phyloP scores from a whole-genome alignment of 495 filamentous ascomycete species.

The Neohortaea acidophila region DNA sequence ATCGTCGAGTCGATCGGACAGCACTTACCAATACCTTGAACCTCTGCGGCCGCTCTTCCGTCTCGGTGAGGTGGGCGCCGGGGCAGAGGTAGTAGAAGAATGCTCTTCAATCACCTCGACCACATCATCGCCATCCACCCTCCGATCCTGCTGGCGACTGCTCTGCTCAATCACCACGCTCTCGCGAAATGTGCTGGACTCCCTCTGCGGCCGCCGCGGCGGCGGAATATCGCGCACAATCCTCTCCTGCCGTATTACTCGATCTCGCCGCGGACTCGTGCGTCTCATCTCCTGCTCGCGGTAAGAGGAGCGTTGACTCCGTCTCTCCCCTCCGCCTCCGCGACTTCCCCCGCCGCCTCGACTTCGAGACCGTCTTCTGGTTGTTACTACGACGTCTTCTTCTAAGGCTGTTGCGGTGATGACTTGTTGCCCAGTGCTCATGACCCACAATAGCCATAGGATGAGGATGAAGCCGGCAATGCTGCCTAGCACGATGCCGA shows the following conservation, averaged over 20 bases:
- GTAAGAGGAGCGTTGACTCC: conserved; percentile 12
- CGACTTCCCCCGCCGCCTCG: conserved; percentile 1
- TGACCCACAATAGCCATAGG: conserved; percentile 49
- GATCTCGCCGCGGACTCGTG: conserved; percentile 4
- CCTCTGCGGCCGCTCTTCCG: conserved; percentile 20
- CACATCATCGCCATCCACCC: conserved; percentile 30
- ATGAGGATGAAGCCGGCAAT: conserved; percentile 71
- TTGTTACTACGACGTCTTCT: conserved; percentile 5
- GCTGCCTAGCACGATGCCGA: conserved; percentile 66
- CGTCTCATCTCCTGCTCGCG: conserved; percentile 16
- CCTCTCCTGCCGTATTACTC: conserved; percentile 19
- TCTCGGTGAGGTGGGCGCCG: conserved; percentile 17
- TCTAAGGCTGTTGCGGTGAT: conserved; percentile 5
- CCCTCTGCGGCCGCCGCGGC: conserved; percentile 11
- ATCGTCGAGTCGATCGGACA: no score
- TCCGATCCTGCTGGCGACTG: conserved; percentile 8
- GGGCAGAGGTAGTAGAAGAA: conserved; percentile 14
- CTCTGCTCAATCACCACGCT: conserved; percentile 18
- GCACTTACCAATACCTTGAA: conserved; percentile 24
- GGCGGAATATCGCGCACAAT: conserved; percentile 22
- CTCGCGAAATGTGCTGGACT: conserved; percentile 13
- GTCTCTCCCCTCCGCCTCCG: no score
- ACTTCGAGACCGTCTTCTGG: conserved; percentile 19
- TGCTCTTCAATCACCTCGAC: conserved; percentile 32
- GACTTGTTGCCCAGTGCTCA: conserved; percentile 14